Base-by-base conservation (phyloP, 257 asterid species). In the Solanum sejunctum region DNA sequence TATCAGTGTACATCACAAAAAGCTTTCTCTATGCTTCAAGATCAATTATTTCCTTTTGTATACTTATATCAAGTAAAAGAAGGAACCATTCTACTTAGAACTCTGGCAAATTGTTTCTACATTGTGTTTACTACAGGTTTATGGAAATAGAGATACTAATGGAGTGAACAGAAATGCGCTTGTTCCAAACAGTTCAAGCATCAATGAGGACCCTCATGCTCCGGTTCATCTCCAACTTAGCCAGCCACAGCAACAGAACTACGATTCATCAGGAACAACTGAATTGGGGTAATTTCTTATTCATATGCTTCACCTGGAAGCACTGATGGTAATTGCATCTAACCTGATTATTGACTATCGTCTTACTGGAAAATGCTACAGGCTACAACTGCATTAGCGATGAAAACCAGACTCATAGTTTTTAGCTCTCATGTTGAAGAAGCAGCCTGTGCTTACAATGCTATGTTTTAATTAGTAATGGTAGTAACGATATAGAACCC, bases 141-240 rank as follows among this genome's bases (percentile, higher is more conserved):
- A 90, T 77, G 92, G 95, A 83, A 85, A 86, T 58, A 89, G 84
- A 85, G 92, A 89, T 43, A 88, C 86, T 84, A 87, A 87, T 77
- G 90, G 90, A 87, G 86, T 85, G 82, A 88, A 85, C 84, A 90
- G 88, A 64, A 89, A 77, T 72, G 85, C 87, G 49, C 87, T 86
- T 49, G 86, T 56, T 83, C 81, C 89, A 10, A 90, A 88, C 84
- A 77, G 89, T 66, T 82, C 86, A 86, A 84, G 90, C 89, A 87
- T 87, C 55, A 85, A 91, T 75, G 95, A 92, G 36, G 91, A 90
- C 85, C 90, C 90, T n/a, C 85, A 89, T 83, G 93, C 84, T 60
- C 88, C 91, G 66, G 90, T 91, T 43, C 89, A 89, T 88, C 96
- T 93, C 87, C 96, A 93, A 91, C 98, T 93, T 89, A 89, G 92